Evolutionary conservation across 2,329 filamentous ascomycete genomes (phyloP).

Genomic region (Phaeosphaeria sp.): DNA sequence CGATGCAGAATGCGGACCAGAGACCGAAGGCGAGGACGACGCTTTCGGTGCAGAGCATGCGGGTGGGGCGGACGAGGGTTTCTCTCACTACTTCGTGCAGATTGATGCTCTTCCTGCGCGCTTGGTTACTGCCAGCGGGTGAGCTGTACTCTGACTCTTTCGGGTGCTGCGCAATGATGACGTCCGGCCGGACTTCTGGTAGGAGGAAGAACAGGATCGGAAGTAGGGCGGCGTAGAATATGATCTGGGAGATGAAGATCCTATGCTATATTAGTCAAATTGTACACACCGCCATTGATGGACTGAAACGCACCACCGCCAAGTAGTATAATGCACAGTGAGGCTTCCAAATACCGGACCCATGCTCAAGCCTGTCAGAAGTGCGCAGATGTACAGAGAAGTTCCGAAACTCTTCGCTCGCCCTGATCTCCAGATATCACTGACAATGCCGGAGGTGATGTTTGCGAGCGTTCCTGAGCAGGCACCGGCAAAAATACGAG

Average conservation of each 20-base stretch:
- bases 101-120: slow-evolving; percentile 44
- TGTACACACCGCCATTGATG: slow-evolving; percentile 15
- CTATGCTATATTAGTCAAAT: slow-evolving; percentile 31
- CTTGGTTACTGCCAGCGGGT: slow-evolving; percentile 33
- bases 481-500: slow-evolving; percentile 54
- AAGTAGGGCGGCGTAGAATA: slow-evolving; percentile 54
- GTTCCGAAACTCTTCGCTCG: slow-evolving; percentile 51
- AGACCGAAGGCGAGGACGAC: slow-evolving; percentile 58
- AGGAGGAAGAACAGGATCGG: slow-evolving; percentile 52
- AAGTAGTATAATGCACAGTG: slow-evolving; percentile 47
- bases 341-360: slow-evolving; percentile 54
- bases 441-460: slow-evolving; percentile 43
- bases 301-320: slow-evolving; percentile 49
- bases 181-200: slow-evolving; percentile 55
- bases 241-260: slow-evolving; percentile 56
- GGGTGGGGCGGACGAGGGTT: slow-evolving; percentile 47
- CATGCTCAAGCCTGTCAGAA: slow-evolving; percentile 53
- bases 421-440: slow-evolving; percentile 48
- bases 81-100: slow-evolving; percentile 42
- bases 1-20: slow-evolving; percentile 57
- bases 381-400: slow-evolving; percentile 53
- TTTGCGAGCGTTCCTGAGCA: slow-evolving; percentile 54
- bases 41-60: slow-evolving; percentile 58
- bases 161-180: slow-evolving; percentile 49
- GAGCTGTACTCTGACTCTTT: background rate